A percentile compares a stretch with the other conserved stretches of the same genome.
Conservation (phyloP, 1,284 basidiomycete genomes). For the Tausonia pullulans region DNA sequence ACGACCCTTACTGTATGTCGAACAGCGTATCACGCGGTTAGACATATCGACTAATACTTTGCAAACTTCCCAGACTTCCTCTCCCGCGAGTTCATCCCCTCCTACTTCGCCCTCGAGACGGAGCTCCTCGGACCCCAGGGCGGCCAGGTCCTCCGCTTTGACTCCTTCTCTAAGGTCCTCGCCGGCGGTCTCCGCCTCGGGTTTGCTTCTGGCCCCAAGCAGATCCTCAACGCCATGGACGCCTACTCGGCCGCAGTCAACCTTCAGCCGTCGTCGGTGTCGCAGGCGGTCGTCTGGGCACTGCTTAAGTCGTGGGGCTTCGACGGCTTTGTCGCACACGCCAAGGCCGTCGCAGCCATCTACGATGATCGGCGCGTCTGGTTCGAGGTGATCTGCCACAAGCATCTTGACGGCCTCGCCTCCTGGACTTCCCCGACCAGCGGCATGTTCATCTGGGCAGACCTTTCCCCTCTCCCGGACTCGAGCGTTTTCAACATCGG, state of each 20-base stretch:
- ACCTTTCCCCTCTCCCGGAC: constrained; percentile 41
- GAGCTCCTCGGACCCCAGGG: constrained; percentile 34
- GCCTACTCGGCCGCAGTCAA: constrained; percentile 50
- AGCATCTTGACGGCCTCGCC: constrained; percentile 61
- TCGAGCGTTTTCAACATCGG: constrained; percentile 46
- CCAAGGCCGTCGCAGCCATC: constrained; percentile 57
- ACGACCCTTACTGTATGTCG: constrained; percentile 16
- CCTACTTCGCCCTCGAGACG: constrained; percentile 67
- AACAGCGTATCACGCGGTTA: constrained; percentile 21
- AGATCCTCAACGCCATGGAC: constrained; percentile 63
- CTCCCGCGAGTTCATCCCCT: constrained; percentile 45
- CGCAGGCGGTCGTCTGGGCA: constrained; percentile 60
- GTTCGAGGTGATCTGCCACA: constrained; percentile 64
- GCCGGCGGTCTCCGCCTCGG: constrained; percentile 57
- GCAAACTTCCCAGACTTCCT: constrained; percentile 39
- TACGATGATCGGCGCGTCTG: constrained; percentile 67
- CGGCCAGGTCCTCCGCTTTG: constrained; percentile 49
- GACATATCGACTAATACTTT: constrained; percentile 48
- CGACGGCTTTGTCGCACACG: constrained; percentile 65
- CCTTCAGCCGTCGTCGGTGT: constrained; percentile 64
- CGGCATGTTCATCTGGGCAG: constrained; percentile 81
- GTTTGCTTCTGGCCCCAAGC: constrained; percentile 66
- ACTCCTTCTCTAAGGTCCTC: constrained; percentile 78
- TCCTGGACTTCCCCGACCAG: constrained; percentile 72
- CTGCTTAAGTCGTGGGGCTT: constrained; percentile 68